phyloP scores from a whole-genome alignment of 2,329 filamentous ascomycete genomes.

The Diplodia corticola region DNA sequence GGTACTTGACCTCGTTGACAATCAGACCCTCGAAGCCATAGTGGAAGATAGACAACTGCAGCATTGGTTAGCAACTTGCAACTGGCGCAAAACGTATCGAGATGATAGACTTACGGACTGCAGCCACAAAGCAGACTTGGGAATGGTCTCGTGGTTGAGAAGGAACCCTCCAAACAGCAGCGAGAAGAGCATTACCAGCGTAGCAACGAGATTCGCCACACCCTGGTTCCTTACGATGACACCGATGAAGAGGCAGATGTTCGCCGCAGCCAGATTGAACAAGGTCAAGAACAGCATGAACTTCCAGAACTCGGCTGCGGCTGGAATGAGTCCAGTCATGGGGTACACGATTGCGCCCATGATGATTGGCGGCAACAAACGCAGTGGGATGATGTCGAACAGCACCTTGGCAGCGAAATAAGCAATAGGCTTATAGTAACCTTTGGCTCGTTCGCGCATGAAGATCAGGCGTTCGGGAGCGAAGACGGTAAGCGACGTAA shows the following conservation, averaged over 20 bases:
- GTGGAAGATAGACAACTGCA: constrained; percentile 88
- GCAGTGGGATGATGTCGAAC: constrained; percentile 95
- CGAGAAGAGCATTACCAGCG: constrained; percentile 96
- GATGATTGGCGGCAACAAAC: constrained; percentile 89
- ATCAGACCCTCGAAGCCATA: constrained; percentile 96
- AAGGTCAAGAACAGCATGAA: constrained; percentile 91
- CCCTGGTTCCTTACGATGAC: constrained; percentile 90
- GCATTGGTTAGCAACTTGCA: constrained; percentile 24
- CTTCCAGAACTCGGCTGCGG: constrained; percentile 79
- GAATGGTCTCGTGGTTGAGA: constrained; percentile 92
- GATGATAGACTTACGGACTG: constrained; percentile 63
- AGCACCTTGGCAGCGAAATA: constrained; percentile 96
- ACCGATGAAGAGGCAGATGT: constrained; percentile 93
- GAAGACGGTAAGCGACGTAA: constrained; percentile 93
- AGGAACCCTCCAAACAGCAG: constrained; percentile 91
- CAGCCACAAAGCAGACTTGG: constrained; percentile 80
- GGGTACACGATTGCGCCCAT: constrained; percentile 96
- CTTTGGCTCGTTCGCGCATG: constrained; percentile 89
- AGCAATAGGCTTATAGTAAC: constrained; percentile 90
- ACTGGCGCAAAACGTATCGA: background rate
- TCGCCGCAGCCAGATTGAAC: constrained; percentile 92
- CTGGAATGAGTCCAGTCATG: constrained; percentile 90
- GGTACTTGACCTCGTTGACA: constrained; percentile 90
- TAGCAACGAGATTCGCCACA: constrained; percentile 90
- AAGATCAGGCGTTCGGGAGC: constrained; percentile 88